Base-by-base conservation (phyloP, 768 basidiomycete genomes). In the Austroboletus eburneus region DNA sequence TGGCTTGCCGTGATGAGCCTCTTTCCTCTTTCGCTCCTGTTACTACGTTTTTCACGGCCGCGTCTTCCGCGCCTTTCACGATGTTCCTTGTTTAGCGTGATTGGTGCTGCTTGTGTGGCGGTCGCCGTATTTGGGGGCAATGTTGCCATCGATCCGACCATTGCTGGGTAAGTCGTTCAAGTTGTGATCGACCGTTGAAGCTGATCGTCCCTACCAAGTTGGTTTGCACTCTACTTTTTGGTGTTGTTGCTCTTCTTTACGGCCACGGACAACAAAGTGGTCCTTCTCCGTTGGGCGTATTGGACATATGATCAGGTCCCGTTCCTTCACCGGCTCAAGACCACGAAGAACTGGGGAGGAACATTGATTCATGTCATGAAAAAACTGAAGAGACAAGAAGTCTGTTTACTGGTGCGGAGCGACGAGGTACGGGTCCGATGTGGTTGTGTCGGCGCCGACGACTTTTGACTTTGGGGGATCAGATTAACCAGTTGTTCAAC, bases 401-500 rank as follows among this genome's bases (percentile, higher is more conserved):
- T 86, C 4, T 81, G 81, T 54, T 65, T 87, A 8, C 65, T 85
- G 44, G 77, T 76, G 13, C 82, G 77, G 59, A 76, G 74, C 0
- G 85, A 87, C 46, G 84, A 85, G 71, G 85, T 86, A 45, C 14
- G 27, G 17, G 9, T 9, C 12, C 4, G 36, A 39, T 24, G 3
- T 1, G 14, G 13, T 9, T 3, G 36, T 2, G 14, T 18, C 14
- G 13, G 18, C 12, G 5, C 20, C 45, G 37, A 53, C 23, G 25
- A 37, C n/a, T 17, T 18, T 18, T 5, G 17, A 8, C n/a, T 18
- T 16, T 24, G 10, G 6, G 13, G 14, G 32, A 18, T 16, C 40
- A 89, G 87, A 85, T 88, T 52, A 79, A 84, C 53, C 68, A 70
- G 29, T 53, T 88, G 4, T 78, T 86, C 48, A 74, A 77, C 42